A percentile compares a stretch with the other conserved stretches of the same genome.
Conservation (phyloP, 768 basidiomycete genomes). For the Tricholoma furcatifolium region DNA sequence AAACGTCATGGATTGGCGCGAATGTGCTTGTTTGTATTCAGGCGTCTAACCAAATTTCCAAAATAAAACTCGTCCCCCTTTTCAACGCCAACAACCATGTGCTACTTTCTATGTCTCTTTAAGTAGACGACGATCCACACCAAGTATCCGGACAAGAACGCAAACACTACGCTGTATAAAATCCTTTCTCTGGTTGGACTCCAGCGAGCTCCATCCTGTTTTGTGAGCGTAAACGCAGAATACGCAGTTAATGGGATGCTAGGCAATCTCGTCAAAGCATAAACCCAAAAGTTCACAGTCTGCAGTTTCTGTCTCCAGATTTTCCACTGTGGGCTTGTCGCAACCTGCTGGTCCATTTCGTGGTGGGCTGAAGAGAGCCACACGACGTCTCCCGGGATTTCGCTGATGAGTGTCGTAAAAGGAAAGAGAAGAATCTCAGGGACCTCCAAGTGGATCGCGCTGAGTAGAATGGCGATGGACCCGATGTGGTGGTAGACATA, state of each 20-base stretch:
- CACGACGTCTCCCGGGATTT: slow-evolving; percentile 1
- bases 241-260: slow-evolving; percentile 3
- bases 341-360: neutral
- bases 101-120: neutral
- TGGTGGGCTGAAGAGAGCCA: slow-evolving; percentile 5
- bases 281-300: slow-evolving; percentile 2
- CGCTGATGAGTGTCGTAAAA: slow-evolving; percentile 6
- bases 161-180: neutral
- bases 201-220: neutral
- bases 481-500: slow-evolving; percentile 7
- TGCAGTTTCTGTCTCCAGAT: neutral
- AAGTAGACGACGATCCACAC: slow-evolving; percentile 3
- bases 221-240: neutral
- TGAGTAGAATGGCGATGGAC: slow-evolving; percentile 3
- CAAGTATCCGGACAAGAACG: neutral
- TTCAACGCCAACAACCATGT: neutral
- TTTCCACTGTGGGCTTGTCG: neutral
- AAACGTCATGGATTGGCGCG: slow-evolving; percentile 10
- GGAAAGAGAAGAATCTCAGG: slow-evolving; percentile 3
- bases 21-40: neutral
- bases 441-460: neutral
- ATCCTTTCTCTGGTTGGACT: neutral
- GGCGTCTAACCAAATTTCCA: neutral
- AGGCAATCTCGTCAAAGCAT: slow-evolving; percentile 4
- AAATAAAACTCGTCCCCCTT: neutral